These are phyloP conservation scores for Fusarium dimerum DNA, from an alignment of 2,329 filamentous ascomycete genomes.

Conservation along the genomic window DNA sequence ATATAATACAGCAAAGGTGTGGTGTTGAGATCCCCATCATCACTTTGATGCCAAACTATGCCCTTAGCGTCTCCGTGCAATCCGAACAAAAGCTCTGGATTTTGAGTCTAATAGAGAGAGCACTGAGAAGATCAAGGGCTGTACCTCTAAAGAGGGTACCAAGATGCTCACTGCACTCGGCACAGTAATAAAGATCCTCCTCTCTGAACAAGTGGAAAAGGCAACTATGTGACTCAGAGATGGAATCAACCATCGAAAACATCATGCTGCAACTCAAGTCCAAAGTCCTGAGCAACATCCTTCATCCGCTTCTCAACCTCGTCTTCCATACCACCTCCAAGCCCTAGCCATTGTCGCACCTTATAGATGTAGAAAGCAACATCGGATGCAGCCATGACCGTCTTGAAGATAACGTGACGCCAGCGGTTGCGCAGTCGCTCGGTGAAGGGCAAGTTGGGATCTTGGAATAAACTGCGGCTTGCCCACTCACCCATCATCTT, in stretches of 20 bases:
- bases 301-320: conserved; percentile 88
- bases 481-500: conserved; percentile 96
- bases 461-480: conserved; percentile 77
- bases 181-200: no score
- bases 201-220: no score
- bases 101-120: background rate
- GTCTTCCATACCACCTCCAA: conserved; percentile 88
- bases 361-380: conserved; percentile 81
- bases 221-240: background rate
- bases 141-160: no score
- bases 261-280: conserved; percentile 84
- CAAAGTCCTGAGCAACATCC: conserved; percentile 85
- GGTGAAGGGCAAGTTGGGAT: conserved; percentile 60
- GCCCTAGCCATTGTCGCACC: conserved; percentile 72
- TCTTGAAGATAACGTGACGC: conserved; percentile 78
- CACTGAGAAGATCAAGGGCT: no score
- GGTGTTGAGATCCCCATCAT: background rate
- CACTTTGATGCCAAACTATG: background rate
- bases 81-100: background rate
- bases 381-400: conserved; percentile 75
- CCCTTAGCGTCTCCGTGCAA: background rate
- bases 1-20: background rate
- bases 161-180: no score
- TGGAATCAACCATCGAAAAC: conserved; percentile 75
- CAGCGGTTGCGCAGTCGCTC: conserved; percentile 71